phyloP scores from a whole-genome alignment of 2,329 filamentous ascomycete species.

The Capronia coronata region DNA sequence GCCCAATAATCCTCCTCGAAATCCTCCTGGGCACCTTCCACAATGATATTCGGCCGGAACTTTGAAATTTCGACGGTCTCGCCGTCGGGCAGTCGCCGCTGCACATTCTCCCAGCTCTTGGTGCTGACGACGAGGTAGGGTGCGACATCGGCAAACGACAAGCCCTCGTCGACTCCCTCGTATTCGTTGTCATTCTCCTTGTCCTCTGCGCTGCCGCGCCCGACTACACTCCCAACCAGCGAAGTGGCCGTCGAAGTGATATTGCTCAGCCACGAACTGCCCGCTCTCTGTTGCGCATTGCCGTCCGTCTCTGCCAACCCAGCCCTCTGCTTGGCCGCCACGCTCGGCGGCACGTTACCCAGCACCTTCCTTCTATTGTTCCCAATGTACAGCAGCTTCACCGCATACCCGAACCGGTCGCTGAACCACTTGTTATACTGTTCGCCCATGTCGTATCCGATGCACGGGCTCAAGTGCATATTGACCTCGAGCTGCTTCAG shows the following conservation, averaged over 20 bases:
- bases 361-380: constrained; percentile 54
- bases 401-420: constrained; percentile 56
- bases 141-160: constrained; percentile 69
- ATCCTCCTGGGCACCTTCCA: constrained; percentile 50
- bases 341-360: constrained; percentile 51
- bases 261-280: constrained; percentile 20
- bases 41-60: constrained; percentile 67
- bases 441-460: constrained; percentile 58
- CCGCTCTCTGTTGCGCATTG: neutral
- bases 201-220: constrained; percentile 2
- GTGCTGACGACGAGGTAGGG: constrained; percentile 67
- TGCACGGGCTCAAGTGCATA: constrained; percentile 54
- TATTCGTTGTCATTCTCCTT: constrained; percentile 11
- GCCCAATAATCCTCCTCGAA: constrained; percentile 71
- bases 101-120: constrained; percentile 55
- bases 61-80: constrained; percentile 57
- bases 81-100: constrained; percentile 43
- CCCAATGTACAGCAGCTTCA: constrained; percentile 60
- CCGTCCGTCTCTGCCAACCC: neutral
- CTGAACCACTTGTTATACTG: constrained; percentile 61
- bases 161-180: constrained; percentile 40
- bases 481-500: constrained; percentile 48
- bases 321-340: constrained; percentile 26
- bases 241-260: constrained; percentile 17
- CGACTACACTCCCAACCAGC: constrained; percentile 9